Percentiles rank a stretch among this genome's conserved stretches.
Evolutionary conservation across 2,329 filamentous ascomycete genomes (phyloP).

Genomic region (Ceratocystis harringtonii): DNA sequence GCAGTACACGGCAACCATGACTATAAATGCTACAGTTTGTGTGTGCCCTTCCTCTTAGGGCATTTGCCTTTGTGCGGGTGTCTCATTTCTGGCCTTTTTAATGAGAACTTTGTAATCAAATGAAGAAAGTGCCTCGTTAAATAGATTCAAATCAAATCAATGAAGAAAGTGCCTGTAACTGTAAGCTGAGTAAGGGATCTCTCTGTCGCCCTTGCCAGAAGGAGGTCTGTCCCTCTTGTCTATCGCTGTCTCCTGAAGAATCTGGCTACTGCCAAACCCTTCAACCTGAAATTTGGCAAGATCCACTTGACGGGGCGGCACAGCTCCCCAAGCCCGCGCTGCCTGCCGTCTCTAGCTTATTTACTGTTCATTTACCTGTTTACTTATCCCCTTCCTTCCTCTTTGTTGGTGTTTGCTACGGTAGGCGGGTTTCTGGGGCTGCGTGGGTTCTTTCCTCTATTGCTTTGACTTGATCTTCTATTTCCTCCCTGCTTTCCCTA

Average conservation of each 20-base stretch:
- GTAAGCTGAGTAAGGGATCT: slow-evolving; percentile 1
- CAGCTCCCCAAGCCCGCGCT: neutral
- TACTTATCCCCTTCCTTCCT: neutral
- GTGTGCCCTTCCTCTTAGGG: no score
- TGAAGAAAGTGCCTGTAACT: no score
- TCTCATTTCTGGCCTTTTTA: no score
- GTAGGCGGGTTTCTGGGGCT: neutral
- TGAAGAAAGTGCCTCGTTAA: no score
- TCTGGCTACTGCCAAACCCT: neutral
- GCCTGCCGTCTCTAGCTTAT: neutral
- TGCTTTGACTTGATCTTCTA: slow-evolving; percentile 5
- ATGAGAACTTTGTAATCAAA: no score
- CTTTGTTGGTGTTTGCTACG: neutral
- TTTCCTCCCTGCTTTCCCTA: neutral
- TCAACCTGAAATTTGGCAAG: neutral
- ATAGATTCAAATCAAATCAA: no score
- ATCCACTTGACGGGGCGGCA: neutral
- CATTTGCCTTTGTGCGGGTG: no score
- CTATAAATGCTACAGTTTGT: no score
- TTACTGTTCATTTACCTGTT: neutral
- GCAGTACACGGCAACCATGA: no score
- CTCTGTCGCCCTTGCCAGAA: neutral
- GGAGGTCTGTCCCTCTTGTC: neutral
- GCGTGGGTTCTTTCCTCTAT: neutral
- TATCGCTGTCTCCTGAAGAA: neutral